Base-by-base conservation (phyloP, 2,329 filamentous ascomycete species). In the Berkeleyomyces basicola region DNA sequence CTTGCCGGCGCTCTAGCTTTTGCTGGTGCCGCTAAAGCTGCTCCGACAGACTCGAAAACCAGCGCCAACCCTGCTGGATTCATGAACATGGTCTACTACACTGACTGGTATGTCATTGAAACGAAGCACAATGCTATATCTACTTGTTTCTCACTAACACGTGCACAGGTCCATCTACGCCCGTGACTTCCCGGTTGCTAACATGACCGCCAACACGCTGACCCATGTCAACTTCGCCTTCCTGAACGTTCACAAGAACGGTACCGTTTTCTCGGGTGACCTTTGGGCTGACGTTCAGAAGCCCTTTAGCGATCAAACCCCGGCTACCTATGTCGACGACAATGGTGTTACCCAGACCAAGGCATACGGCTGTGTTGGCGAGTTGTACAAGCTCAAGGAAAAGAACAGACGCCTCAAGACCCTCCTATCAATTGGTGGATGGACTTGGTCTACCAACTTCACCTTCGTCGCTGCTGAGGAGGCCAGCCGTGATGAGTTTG, bases 191-290 rank as follows among this genome's bases (percentile, higher is more conserved):
- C 80, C 87, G 63, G 86, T 88, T 0, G 79, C 85, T 60, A 78
- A 89, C 67, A 78, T 95, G 7, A 86, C 86, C 0, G 82, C 78
- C 1, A 77, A 82, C 1, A 77, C 89, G 66, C 74, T 95, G 60
- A 92, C 86, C 0, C 88, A 93, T 68, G 77, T 95, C 1, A 78
- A 95, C 1, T 95, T 82, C 69, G 80, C 90, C 1, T 96, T 96
- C 72, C 86, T 88, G 68, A 91, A 95, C 69, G 72, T 95, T 16
- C 76, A 77, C 7, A 71, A 80, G 0, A 81, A 86, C 61, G 90
- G 90, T 42, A 86, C 88, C 68, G 86, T 92, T 73, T 81, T 79
- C 69, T 76, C 88, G 6, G 85, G 82, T 1, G 88, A 93, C 68
- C 73, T 76, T 1, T 90, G 81, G 71, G 79, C 87, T 33, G 88